Conservation (phyloP, 306 rosid genomes). For the Lablab purpureus region DNA sequence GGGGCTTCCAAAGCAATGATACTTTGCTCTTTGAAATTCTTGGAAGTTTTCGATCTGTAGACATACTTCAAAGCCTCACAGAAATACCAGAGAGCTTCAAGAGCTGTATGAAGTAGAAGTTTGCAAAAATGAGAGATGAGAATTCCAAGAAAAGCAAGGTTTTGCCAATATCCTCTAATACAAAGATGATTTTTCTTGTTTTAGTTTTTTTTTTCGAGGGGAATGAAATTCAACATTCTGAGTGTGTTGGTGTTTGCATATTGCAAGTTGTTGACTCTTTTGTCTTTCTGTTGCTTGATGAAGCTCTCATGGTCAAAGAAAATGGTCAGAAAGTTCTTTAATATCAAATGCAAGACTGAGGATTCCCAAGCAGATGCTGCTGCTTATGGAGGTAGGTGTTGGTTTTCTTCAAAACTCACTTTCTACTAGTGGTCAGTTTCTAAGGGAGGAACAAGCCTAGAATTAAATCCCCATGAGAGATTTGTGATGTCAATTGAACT, state of each 20-base stretch:
- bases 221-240: slow-evolving; percentile 39
- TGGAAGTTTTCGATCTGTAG: slow-evolving; percentile 41
- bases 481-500: slow-evolving; percentile 18
- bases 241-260: slow-evolving; percentile 33
- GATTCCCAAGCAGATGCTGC: slow-evolving; percentile 78
- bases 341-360: slow-evolving; percentile 86
- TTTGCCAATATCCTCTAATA: slow-evolving; percentile 45
- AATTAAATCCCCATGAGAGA: neutral
- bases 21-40: slow-evolving; percentile 44
- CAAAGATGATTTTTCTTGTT: neutral
- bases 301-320: slow-evolving; percentile 99
- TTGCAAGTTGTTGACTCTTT: slow-evolving; percentile 57
- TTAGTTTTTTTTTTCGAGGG: slow-evolving; percentile 1
- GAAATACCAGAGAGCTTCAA: slow-evolving; percentile 36
- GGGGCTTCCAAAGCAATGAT: slow-evolving; percentile 35
- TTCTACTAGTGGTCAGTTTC: slow-evolving; percentile 37
- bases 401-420: slow-evolving; percentile 37
- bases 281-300: slow-evolving; percentile 56
- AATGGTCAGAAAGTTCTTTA: slow-evolving; percentile 98
- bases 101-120: slow-evolving; percentile 74
- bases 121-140: slow-evolving; percentile 85
- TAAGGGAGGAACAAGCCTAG: slow-evolving; percentile 35
- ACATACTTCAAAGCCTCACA: slow-evolving; percentile 44
- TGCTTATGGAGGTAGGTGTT: slow-evolving; percentile 73
- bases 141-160: slow-evolving; percentile 95